A percentile compares a stretch with the other conserved stretches of the same genome.
phyloP scores from a whole-genome alignment of 164 flowering plant genomes.

The Akebia trifoliata region DNA sequence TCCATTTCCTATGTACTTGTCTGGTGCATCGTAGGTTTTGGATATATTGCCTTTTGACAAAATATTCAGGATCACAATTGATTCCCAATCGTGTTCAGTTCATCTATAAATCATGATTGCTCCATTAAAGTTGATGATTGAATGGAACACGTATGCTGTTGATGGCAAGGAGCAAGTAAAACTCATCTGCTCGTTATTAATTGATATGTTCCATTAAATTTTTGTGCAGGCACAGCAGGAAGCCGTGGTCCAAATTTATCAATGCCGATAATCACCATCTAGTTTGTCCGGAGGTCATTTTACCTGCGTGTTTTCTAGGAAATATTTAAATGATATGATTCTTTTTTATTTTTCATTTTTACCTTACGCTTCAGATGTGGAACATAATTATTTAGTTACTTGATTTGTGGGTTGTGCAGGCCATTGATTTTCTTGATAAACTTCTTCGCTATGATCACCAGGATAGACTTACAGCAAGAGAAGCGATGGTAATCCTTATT shows the following conservation, averaged over 20 bases:
- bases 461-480: slow-evolving; percentile 78
- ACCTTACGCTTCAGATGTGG: not conserved
- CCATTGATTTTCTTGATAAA: slow-evolving; percentile 90
- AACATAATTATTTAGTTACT: not conserved
- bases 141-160: not conserved
- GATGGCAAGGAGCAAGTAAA: not conserved
- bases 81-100: too few relatives aligned
- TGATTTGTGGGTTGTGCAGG: slow-evolving; percentile 35
- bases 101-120: not conserved
- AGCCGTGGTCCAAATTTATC: slow-evolving; percentile 81
- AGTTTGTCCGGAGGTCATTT: slow-evolving; percentile 65
- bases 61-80: too few relatives aligned
- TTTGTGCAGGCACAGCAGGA: slow-evolving; percentile 72
- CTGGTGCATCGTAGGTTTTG: too few relatives aligned
- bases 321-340: not conserved
- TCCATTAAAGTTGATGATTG: not conserved
- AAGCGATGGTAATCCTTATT: slow-evolving; percentile 64
- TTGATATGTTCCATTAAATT: not conserved
- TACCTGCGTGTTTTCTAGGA: not conserved
- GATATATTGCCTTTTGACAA: too few relatives aligned
- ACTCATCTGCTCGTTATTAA: not conserved
- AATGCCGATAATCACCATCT: slow-evolving; percentile 78
- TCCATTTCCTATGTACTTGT: too few relatives aligned
- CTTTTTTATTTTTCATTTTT: not conserved
- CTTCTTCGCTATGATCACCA: slow-evolving; percentile 91